A percentile compares a stretch with the other conserved stretches of the same genome.
Evolutionary conservation across 106 monocot genomes (phyloP).

Genomic region (Dendrobium officinale): DNA sequence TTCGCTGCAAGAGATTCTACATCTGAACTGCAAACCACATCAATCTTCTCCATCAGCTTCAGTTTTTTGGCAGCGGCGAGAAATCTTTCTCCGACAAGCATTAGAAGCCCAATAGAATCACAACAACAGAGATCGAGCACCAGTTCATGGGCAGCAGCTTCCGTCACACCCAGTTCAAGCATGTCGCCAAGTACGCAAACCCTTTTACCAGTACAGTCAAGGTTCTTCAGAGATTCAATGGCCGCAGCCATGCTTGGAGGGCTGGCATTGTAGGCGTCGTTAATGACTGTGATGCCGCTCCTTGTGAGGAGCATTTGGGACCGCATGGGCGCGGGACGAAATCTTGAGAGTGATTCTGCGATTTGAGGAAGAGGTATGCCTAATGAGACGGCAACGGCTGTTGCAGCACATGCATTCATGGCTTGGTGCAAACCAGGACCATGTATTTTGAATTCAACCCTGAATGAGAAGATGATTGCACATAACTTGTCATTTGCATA

Average conservation of each 20-base stretch:
- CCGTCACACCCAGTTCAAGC: conserved; percentile 23
- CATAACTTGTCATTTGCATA: no score
- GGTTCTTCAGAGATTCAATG: conserved; percentile 15
- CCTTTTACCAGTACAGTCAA: conserved; percentile 24
- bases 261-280: conserved; percentile 34
- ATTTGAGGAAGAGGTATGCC: conserved; percentile 25
- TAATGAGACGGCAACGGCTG: conserved; percentile 24
- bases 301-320: conserved; percentile 14
- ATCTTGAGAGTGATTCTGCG: conserved; percentile 21
- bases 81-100: conserved; percentile 27
- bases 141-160: conserved; percentile 13
- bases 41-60: neutral
- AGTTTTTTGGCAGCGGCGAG: conserved; percentile 10
- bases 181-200: conserved; percentile 30
- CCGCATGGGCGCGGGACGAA: conserved; percentile 27
- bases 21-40: conserved; percentile 12
- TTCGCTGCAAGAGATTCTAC: neutral
- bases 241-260: conserved; percentile 24
- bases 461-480: neutral
- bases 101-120: conserved; percentile 8
- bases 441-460: conserved; percentile 30
- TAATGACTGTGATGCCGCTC: conserved; percentile 24
- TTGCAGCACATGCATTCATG: conserved; percentile 28
- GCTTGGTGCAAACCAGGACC: conserved; percentile 33
- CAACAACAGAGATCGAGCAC: conserved; percentile 22